phyloP scores from a whole-genome alignment of 371 early-diverging fungal species.

The Apophysomyces sp. region DNA sequence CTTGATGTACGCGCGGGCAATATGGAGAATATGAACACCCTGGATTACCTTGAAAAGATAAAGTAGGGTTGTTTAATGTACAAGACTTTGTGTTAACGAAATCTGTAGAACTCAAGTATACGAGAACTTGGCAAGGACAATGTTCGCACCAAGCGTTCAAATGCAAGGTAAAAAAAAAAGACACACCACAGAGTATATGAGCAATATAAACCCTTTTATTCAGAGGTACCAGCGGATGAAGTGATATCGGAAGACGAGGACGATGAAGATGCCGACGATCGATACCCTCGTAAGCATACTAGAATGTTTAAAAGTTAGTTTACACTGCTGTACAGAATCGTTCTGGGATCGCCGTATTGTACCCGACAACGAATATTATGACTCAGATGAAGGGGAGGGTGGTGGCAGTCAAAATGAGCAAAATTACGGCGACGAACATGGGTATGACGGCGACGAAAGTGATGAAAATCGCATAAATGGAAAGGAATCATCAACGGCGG shows the following conservation, averaged over 20 bases:
- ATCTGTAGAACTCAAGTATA: constrained; percentile 43
- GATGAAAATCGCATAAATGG: constrained; percentile 16
- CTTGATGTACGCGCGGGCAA: constrained; percentile 84
- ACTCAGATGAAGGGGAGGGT: constrained; percentile 68
- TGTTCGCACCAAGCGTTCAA: constrained; percentile 73
- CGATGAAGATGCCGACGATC: constrained; percentile 47
- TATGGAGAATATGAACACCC: constrained; percentile 88
- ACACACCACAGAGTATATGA: neutral
- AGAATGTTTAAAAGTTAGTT: neutral
- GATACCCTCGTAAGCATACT: constrained; percentile 53
- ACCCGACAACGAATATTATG: constrained; percentile 67
- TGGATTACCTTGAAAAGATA: constrained; percentile 81
- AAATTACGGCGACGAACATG: constrained; percentile 20
- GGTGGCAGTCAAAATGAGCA: constrained; percentile 37
- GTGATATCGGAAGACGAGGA: constrained; percentile 56
- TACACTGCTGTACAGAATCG: constrained; percentile 27
- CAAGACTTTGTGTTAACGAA: neutral
- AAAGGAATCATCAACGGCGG: constrained; percentile 1
- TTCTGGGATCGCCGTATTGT: constrained; percentile 61
- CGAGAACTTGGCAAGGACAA: constrained; percentile 80
- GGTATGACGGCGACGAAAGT: constrained; percentile 18
- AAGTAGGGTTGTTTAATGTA: constrained; percentile 25
- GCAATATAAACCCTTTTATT: neutral
- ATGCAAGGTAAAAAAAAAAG: constrained; percentile 39
- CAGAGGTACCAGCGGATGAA: constrained; percentile 47